A percentile compares a stretch with the other conserved stretches of the same genome.
Evolutionary conservation across 257 asterid species (phyloP).

Genomic region (Petrea volubilis): DNA sequence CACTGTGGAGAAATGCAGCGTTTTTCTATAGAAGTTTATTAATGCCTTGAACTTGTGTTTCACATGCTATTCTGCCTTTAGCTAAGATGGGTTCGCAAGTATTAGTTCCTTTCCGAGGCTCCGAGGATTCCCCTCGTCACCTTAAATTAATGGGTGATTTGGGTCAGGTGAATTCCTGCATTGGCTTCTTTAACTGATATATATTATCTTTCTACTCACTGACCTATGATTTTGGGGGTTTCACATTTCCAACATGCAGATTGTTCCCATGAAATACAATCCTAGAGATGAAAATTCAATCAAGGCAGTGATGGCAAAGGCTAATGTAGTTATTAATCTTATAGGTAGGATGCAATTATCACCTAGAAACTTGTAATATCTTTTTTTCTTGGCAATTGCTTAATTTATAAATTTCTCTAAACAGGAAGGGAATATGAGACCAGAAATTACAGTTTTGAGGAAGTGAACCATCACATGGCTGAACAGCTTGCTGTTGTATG

Average conservation of each 20-base stretch:
- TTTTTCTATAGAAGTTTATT: constrained; percentile 5
- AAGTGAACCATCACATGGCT: constrained; percentile 89
- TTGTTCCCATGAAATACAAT: constrained; percentile 93
- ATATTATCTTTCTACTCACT: neutral
- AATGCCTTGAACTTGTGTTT: constrained; percentile 7
- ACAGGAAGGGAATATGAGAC: constrained; percentile 96
- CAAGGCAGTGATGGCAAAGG: constrained; percentile 99
- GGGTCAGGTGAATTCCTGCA: constrained; percentile 72
- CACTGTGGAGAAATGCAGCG: neutral
- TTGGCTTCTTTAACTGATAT: neutral
- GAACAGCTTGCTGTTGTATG: constrained; percentile 81
- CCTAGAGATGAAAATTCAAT: constrained; percentile 91
- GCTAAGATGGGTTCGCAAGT: constrained; percentile 99
- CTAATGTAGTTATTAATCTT: constrained; percentile 96
- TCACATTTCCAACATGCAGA: constrained; percentile 45
- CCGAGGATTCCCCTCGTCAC: constrained; percentile 97
- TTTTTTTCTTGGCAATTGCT: neutral
- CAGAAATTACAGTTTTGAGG: constrained; percentile 92
- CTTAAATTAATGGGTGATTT: constrained; percentile 98
- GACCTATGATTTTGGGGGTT: constrained; percentile 1
- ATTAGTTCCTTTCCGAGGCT: constrained; percentile 93
- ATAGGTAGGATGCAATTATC: constrained; percentile 54
- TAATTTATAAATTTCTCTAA: constrained; percentile 22
- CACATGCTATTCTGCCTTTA: constrained; percentile 28
- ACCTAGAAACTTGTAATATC: neutral